phyloP scores from a whole-genome alignment of 2,329 filamentous ascomycete species.

The Cercospora zeina region DNA sequence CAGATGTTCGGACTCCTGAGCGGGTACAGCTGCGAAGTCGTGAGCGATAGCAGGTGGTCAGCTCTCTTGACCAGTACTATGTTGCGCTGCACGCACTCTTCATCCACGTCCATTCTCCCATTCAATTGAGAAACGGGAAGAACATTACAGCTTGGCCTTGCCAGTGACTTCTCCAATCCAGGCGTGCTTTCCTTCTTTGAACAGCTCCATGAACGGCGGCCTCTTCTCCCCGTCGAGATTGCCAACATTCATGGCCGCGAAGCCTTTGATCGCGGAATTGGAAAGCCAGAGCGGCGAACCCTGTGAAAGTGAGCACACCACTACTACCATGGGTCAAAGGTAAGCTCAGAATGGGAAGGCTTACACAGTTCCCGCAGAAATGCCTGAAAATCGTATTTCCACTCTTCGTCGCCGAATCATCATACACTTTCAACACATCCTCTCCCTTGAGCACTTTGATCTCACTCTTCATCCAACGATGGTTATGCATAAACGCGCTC shows the following conservation, averaged over 20 bases:
- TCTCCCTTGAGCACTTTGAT: conserved; percentile 33
- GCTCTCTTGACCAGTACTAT: neutral
- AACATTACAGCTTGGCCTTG: conserved; percentile 26
- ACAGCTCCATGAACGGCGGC: conserved; percentile 27
- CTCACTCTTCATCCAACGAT: conserved; percentile 33
- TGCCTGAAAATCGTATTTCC: conserved; percentile 32
- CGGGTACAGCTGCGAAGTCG: neutral
- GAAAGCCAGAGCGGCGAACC: conserved; percentile 30
- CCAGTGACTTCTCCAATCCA: conserved; percentile 26
- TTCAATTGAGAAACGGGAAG: neutral
- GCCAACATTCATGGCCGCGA: conserved; percentile 26
- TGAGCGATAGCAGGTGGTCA: neutral
- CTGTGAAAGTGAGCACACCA: conserved; percentile 15
- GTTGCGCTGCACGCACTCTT: neutral
- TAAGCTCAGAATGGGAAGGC: conserved; percentile 11
- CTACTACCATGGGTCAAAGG: neutral
- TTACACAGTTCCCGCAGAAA: conserved; percentile 37
- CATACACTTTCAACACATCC: conserved; percentile 30
- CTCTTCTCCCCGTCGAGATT: conserved; percentile 25
- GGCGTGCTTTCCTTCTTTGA: conserved; percentile 22
- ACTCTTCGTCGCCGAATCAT: conserved; percentile 33
- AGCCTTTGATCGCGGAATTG: conserved; percentile 28
- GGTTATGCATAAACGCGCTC: conserved; percentile 37
- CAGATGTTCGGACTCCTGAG: neutral
- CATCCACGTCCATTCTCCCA: neutral